Base-by-base conservation (phyloP, 805 yeast species). In the Saturnispora ahearnii region DNA sequence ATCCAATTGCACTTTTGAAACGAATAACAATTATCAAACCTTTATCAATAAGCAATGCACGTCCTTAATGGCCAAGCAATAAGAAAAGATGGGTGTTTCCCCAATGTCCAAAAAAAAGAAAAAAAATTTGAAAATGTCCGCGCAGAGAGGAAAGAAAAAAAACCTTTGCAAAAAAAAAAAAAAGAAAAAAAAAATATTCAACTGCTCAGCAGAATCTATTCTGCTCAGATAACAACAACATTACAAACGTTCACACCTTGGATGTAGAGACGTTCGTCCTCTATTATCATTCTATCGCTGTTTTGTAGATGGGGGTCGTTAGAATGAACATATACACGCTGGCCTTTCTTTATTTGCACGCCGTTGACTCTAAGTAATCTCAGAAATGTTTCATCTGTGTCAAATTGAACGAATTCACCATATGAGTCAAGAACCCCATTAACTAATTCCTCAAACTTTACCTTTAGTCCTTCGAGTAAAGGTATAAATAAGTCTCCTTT, bases 371-470 rank as follows among this genome's bases (percentile, higher is more conserved):
- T 38, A 11, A 38, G 3, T 13, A 38, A 24, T 24, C 42, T 38
- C 30, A 38, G 18, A 9, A 24, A 24, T 12, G 42, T 22, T 24
- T 24, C 15, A 26, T 38, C 18, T 24, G 18, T 6, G 10, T 38
- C 15, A 10, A 36, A 12, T 7, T 18, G 40, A 38, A 22, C 15
- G 22, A 24, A 22, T 5, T 38, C 30, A 22, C 42, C 42, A 38
- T 24, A 38, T 11, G 42, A 22, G 11, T 38, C 42, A 12, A 38
- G 8, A 12, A 12, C 18, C 9, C 42, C 42, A 24, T 11, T 38
- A 26, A n/a, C 12, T 22, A 38, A 13, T 22, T 66, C 63, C 60
- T 83, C 88, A 33, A 81, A 50, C 4, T 62, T 59, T 13, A 79
- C 38, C 41, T 80, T 64, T 4, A 76, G 54, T 2, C 81, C 73